phyloP scores from a whole-genome alignment of 129 eudicot species.

The Rutidosis leptorrhynchoides region DNA sequence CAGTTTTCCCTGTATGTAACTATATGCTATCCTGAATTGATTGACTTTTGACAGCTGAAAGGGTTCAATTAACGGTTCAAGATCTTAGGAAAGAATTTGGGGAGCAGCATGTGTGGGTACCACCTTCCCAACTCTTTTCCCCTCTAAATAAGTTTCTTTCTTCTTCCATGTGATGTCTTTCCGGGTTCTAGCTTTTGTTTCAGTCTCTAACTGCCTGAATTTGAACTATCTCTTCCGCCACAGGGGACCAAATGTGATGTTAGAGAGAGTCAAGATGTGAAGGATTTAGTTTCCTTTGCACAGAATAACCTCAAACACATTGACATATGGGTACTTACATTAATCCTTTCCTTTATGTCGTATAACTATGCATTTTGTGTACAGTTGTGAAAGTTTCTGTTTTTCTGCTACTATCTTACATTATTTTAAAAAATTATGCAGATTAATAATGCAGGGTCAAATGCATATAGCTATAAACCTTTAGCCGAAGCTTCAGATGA shows the following conservation, averaged over 20 bases:
- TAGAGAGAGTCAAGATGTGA: slow-evolving; percentile 76
- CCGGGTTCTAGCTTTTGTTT: too few relatives aligned
- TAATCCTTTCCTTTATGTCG: slow-evolving; percentile 6
- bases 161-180: too few relatives aligned
- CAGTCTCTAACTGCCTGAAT: too few relatives aligned
- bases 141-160: too few relatives aligned
- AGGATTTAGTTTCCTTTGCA: slow-evolving; percentile 77
- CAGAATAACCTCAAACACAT: slow-evolving; percentile 63
- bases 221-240: slow-evolving; percentile 9
- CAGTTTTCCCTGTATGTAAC: too few relatives aligned
- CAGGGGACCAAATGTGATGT: slow-evolving; percentile 92
- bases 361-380: too few relatives aligned
- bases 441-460: slow-evolving; percentile 99
- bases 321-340: slow-evolving; percentile 77
- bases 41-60: slow-evolving; percentile 89
- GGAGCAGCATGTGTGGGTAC: slow-evolving; percentile 99
- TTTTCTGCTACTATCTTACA: slow-evolving; percentile 22
- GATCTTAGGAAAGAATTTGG: slow-evolving; percentile 60
- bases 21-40: too few relatives aligned
- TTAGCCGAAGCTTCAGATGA: slow-evolving; percentile 91
- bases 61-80: slow-evolving; percentile 71
- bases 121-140: too few relatives aligned
- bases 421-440: slow-evolving; percentile 49
- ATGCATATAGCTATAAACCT: slow-evolving; percentile 94
- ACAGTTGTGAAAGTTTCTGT: background rate